phyloP scores from a whole-genome alignment of 208 protist species.

The Novymonas esmeraldas region DNA sequence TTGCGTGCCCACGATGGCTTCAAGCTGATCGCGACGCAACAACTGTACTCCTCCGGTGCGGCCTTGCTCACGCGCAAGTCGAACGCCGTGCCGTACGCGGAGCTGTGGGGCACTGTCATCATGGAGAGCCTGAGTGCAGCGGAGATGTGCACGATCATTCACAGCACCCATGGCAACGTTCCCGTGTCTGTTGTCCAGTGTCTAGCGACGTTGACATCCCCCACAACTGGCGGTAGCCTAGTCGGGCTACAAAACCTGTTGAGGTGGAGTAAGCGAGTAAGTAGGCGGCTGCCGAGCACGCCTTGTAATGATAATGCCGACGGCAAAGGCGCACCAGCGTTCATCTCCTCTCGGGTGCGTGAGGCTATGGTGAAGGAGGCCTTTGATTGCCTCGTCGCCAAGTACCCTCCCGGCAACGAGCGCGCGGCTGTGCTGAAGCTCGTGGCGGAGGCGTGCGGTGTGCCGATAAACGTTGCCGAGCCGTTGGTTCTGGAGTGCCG shows the following conservation, averaged over 20 bases:
- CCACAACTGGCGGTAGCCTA: conserved; percentile 32
- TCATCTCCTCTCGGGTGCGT: conserved; percentile 84
- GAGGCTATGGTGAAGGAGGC: conserved; percentile 94
- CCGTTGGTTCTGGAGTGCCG: conserved; percentile 72
- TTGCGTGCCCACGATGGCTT: conserved; percentile 89
- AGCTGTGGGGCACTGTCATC: conserved; percentile 82
- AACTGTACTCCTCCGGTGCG: conserved; percentile 61
- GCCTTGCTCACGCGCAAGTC: conserved; percentile 59
- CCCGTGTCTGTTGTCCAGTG: conserved; percentile 46
- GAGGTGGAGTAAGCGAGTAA: conserved; percentile 93
- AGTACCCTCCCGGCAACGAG: conserved; percentile 63
- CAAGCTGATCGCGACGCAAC: conserved; percentile 90
- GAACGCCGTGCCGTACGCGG: conserved; percentile 71
- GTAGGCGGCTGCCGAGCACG: conserved; percentile 40
- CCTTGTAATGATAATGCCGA: conserved; percentile 23
- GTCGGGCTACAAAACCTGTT: conserved; percentile 88
- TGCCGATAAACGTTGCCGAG: conserved; percentile 64
- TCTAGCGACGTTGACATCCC: conserved; percentile 39
- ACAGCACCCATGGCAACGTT: conserved; percentile 47
- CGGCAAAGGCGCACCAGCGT: conserved; percentile 14
- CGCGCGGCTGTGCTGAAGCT: conserved; percentile 36
- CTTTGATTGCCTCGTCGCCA: conserved; percentile 91
- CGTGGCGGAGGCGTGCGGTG: conserved; percentile 58
- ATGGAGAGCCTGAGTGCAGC: conserved; percentile 70
- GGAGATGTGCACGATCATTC: conserved; percentile 67